Conservation (phyloP, 495 filamentous ascomycete genomes). For the Aspergillus heteromorphus region DNA sequence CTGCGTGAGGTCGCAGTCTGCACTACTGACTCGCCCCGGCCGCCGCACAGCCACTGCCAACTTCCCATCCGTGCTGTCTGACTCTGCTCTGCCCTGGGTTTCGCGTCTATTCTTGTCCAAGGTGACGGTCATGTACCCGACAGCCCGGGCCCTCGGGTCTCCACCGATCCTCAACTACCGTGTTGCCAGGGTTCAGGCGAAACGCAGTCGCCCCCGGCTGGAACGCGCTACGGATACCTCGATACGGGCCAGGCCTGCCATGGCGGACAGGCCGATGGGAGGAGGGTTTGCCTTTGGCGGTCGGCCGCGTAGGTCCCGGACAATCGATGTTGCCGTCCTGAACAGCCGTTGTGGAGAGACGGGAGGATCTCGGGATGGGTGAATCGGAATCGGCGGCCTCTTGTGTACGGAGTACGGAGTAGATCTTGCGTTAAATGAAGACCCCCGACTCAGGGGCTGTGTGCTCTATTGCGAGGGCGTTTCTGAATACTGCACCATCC, state of each 20-base stretch:
- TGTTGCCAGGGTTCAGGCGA: background rate
- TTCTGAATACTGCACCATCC: background rate
- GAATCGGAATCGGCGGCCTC: constrained; percentile 3
- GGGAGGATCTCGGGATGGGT: constrained; percentile 1
- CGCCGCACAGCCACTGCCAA: too few species aligned
- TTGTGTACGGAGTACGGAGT: constrained; percentile 13
- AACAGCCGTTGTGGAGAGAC: background rate
- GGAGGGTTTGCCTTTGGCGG: background rate
- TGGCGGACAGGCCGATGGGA: background rate
- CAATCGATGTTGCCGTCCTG: background rate
- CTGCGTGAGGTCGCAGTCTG: background rate
- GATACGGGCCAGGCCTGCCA: background rate
- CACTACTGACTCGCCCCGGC: background rate
- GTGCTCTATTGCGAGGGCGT: background rate
- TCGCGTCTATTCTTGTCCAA: background rate
- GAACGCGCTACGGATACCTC: background rate
- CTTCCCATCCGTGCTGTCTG: too few species aligned
- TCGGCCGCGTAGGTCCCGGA: background rate
- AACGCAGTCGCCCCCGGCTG: background rate
- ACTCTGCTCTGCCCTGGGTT: background rate
- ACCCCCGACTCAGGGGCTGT: constrained; percentile 2
- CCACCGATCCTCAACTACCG: background rate
- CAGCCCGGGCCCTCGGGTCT: background rate
- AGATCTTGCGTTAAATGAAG: constrained; percentile 12
- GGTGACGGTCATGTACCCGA: background rate